These are phyloP conservation scores for Kwoniella mangroviensis DNA, from an alignment of 768 basidiomycete species.

Conservation along the genomic window DNA sequence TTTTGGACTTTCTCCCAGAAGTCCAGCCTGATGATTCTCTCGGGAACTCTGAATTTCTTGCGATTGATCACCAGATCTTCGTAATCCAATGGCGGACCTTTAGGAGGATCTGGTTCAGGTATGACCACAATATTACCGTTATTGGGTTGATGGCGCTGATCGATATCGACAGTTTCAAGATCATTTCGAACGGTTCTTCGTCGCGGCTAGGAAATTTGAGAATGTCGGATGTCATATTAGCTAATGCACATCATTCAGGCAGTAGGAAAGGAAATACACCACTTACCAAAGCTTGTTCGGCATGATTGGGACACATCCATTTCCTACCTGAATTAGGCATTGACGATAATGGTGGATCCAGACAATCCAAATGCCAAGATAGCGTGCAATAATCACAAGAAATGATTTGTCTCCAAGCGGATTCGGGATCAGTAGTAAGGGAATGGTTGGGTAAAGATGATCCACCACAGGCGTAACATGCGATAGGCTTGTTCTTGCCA, in stretches of 20 bases:
- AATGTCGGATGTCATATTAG: too few relatives aligned
- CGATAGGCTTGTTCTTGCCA: slow-evolving; percentile 76
- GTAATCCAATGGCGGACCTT: slow-evolving; percentile 31
- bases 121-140: slow-evolving; percentile 91
- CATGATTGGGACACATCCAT: slow-evolving; percentile 99
- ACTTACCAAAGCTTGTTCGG: slow-evolving; percentile 81
- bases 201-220: slow-evolving; percentile 65
- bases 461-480: slow-evolving; percentile 87
- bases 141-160: slow-evolving; percentile 74
- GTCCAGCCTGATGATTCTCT: slow-evolving; percentile 86
- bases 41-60: slow-evolving; percentile 89
- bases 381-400: slow-evolving; percentile 94
- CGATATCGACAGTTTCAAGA: slow-evolving; percentile 71
- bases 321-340: slow-evolving; percentile 88
- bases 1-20: slow-evolving; percentile 78
- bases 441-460: slow-evolving; percentile 69
- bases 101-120: slow-evolving; percentile 64
- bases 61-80: slow-evolving; percentile 61
- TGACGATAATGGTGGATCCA: slow-evolving; percentile 82
- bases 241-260: too few relatives aligned
- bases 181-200: slow-evolving; percentile 77
- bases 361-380: slow-evolving; percentile 96
- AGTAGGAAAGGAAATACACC: background rate
- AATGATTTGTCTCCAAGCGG: slow-evolving; percentile 65
- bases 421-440: slow-evolving; percentile 48